A percentile compares a stretch with the other conserved stretches of the same genome.
Conservation (phyloP, 140 eudicot species). For the Stevia rebaudiana region DNA sequence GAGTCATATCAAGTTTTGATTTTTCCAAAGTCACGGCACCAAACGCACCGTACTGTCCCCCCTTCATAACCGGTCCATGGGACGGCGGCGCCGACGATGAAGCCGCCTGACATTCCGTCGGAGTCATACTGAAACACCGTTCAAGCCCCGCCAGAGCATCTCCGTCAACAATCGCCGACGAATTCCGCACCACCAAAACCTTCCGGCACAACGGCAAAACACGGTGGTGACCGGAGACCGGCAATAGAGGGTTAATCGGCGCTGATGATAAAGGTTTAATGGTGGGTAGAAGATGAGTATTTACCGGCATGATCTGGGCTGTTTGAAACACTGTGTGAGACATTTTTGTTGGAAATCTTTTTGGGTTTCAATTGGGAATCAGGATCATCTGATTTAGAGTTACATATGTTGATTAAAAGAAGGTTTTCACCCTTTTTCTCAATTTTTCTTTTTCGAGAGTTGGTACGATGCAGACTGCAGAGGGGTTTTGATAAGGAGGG, state of each 20-base stretch:
- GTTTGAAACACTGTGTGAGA: slow-evolving; percentile 62
- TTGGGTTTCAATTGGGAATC: slow-evolving; percentile 7
- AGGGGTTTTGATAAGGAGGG: slow-evolving; percentile 32
- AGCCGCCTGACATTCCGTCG: slow-evolving; percentile 33
- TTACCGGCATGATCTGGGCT: slow-evolving; percentile 48
- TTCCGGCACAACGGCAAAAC: slow-evolving; percentile 24
- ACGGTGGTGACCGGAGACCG: slow-evolving; percentile 35
- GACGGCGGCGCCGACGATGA: slow-evolving; percentile 32
- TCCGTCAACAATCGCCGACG: slow-evolving; percentile 51
- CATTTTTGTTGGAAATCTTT: slow-evolving; percentile 32
- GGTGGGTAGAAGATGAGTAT: slow-evolving; percentile 45
- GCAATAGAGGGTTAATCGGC: slow-evolving; percentile 20
- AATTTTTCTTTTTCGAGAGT: background rate
- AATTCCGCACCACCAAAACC: slow-evolving; percentile 36
- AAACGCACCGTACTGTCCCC: slow-evolving; percentile 52
- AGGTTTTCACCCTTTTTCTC: background rate
- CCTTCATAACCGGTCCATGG: slow-evolving; percentile 62
- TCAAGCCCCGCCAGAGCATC: slow-evolving; percentile 49
- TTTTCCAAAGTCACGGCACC: slow-evolving; percentile 79
- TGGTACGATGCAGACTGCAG: slow-evolving; percentile 1
- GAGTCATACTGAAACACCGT: slow-evolving; percentile 50
- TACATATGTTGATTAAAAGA: background rate
- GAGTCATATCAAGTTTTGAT: slow-evolving; percentile 65
- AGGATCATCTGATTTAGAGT: slow-evolving; percentile 14
- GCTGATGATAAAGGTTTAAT: slow-evolving; percentile 45